Conservation (phyloP, 2,329 filamentous ascomycete species). For the Exophiala sp. region DNA sequence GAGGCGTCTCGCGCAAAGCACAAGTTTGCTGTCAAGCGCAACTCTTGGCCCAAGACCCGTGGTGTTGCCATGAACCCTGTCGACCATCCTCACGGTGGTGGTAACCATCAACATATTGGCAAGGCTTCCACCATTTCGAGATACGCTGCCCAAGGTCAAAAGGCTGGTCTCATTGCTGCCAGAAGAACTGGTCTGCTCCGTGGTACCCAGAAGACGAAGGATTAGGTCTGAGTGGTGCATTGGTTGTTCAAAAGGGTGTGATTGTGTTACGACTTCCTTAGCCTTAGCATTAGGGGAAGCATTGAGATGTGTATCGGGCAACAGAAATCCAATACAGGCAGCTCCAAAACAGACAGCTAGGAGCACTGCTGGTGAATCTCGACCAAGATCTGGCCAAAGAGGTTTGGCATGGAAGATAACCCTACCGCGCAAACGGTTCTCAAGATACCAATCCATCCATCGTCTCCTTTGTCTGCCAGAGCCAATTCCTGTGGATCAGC, state of each 20-base stretch:
- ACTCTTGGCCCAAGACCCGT: slow-evolving; percentile 99
- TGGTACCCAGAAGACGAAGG: slow-evolving; percentile 99
- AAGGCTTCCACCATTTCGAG: slow-evolving; percentile 99
- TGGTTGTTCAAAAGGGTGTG: slow-evolving; percentile 12
- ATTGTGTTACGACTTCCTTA: slow-evolving; percentile 16
- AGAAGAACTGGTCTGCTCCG: slow-evolving; percentile 99
- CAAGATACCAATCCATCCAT: not conserved
- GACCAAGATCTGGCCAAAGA: not conserved
- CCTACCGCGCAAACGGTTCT: not conserved
- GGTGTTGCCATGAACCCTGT: slow-evolving; percentile 99
- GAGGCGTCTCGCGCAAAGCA: slow-evolving; percentile 99
- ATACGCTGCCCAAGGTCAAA: slow-evolving; percentile 97
- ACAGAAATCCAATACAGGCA: slow-evolving; percentile 2
- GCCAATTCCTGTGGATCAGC: not conserved
- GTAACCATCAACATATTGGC: slow-evolving; percentile 99
- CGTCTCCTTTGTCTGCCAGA: not conserved
- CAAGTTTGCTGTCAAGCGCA: slow-evolving; percentile 99
- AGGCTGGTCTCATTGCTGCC: slow-evolving; percentile 99
- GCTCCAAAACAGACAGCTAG: not conserved
- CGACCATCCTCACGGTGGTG: slow-evolving; percentile 97
- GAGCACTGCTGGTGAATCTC: not conserved
- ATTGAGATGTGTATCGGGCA: slow-evolving; percentile 4
- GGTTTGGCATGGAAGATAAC: not conserved
- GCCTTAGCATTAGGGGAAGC: not conserved
- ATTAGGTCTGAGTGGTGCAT: slow-evolving; percentile 51